Evolutionary conservation across 2,329 filamentous ascomycete genomes (phyloP).

Genomic region (Xylaria arbuscula): DNA sequence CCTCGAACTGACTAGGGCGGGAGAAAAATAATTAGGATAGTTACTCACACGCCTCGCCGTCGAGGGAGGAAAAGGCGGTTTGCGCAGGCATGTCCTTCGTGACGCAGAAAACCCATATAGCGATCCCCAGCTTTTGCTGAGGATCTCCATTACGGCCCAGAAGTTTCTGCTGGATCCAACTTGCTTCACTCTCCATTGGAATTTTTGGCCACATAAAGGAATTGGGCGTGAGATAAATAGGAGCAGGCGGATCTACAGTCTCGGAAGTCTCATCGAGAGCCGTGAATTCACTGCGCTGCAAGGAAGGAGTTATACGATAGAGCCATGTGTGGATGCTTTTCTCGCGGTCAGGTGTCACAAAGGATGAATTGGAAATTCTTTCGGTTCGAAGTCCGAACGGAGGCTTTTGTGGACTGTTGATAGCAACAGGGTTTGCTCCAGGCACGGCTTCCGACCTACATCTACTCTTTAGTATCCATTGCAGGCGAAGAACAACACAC

Average conservation of each 20-base stretch:
- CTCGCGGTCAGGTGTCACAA: background rate
- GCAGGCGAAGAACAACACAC: background rate
- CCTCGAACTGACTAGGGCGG: no score
- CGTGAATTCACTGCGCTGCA: background rate
- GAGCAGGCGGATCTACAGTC: background rate
- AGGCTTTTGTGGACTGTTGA: background rate
- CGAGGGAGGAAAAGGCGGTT: background rate
- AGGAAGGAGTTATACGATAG: background rate
- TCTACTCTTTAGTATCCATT: background rate
- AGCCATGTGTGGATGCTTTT: background rate
- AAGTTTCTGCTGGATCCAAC: background rate
- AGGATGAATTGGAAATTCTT: constrained; percentile 4
- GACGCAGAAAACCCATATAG: background rate
- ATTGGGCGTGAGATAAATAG: background rate
- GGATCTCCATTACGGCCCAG: background rate
- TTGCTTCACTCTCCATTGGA: background rate
- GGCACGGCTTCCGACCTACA: background rate
- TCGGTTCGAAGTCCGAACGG: background rate
- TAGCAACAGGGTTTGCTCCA: background rate
- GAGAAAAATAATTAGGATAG: no score
- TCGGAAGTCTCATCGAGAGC: background rate
- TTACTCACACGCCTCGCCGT: background rate
- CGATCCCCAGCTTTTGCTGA: background rate
- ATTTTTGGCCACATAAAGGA: constrained; percentile 1
- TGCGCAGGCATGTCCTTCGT: constrained; percentile 1